Percentiles rank a stretch among this genome's conserved stretches.
Conservation (phyloP, 202 grass and related monocot species). For the Zoysia matrella region DNA sequence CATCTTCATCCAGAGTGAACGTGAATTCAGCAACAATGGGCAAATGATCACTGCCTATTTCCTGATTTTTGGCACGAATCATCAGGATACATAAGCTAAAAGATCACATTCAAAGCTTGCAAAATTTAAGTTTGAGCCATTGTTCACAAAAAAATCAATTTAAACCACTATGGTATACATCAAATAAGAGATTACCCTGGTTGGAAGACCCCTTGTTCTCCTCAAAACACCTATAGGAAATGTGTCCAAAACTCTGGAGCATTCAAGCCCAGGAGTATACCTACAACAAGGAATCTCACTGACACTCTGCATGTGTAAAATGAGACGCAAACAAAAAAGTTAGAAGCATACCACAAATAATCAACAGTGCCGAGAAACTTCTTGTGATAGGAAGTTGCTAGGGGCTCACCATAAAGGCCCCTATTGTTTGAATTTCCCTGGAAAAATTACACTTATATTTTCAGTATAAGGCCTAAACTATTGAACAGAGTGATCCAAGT, state of each 20-base stretch:
- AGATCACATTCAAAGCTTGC: not conserved
- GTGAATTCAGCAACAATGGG: slow-evolving; percentile 78
- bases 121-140: slow-evolving; percentile 16
- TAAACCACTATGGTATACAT: slow-evolving; percentile 10
- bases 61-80: slow-evolving; percentile 46
- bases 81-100: not conserved
- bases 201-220: slow-evolving; percentile 75
- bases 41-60: slow-evolving; percentile 89
- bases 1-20: slow-evolving; percentile 46
- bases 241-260: slow-evolving; percentile 81
- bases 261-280: slow-evolving; percentile 73
- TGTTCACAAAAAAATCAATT: slow-evolving; percentile 6
- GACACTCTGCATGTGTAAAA: slow-evolving; percentile 9
- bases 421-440: slow-evolving; percentile 79
- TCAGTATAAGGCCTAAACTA: slow-evolving; percentile 32
- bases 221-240: slow-evolving; percentile 58
- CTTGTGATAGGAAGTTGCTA: slow-evolving; percentile 84
- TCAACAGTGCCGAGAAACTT: slow-evolving; percentile 94
- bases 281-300: slow-evolving; percentile 50
- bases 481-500: not conserved
- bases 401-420: slow-evolving; percentile 69
- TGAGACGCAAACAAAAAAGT: slow-evolving; percentile 13
- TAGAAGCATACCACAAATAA: slow-evolving; percentile 77
- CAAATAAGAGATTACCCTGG: slow-evolving; percentile 56
- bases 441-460: slow-evolving; percentile 22